Evolutionary conservation across 805 yeast genomes (phyloP), one percentile per base, ranked within the genome.

Genomic region (Hanseniaspora singularis): DNA sequence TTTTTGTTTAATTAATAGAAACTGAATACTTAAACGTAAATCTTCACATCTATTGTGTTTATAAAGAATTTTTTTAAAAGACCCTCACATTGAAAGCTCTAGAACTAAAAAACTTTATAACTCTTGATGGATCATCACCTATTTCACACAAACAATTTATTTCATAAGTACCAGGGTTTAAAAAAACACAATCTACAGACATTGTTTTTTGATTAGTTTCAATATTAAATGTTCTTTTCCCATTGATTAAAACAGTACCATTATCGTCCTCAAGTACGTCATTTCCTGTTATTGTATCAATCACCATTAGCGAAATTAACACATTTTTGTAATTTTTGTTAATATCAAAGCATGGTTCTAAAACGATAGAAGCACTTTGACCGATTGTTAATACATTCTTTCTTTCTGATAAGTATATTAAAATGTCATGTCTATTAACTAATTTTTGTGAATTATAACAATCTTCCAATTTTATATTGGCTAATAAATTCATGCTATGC

Each of bases 401-500:
- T n/a, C 19, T 14, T 15, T 38, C 11, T 4, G 33, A 26, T 4
- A 38, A 18, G 6, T 20, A 11, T 9, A 42, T 27, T 4, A 15
- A 7, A 7, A 48, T 28, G 12, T 48, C 46, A 14, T 41, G 40
- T 42, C 45, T 38, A 11, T 34, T 42, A 2, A 48, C 40, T 9
- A 48, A 18, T 15, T 32, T 41, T 27, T 38, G 39, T 12, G 40
- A 48, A 14, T 42, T 48, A 24, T 41, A 31, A 23, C 50, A 48
- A 23, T 48, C 50, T 27, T 42, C 42, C 10, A 48, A 20, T 12
- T 33, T 48, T 5, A 48, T 22, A 28, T 38, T 30, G 5, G 77
- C 74, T 27, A 95, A 66, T 30, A 85, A 61, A 52, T 83, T 89
- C 38, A 85, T 68, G 11, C n/a, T n/a, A n/a, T n/a, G n/a, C n/a